Conservation (phyloP, 1,139 yeast genomes). For the Debaryomyces robertsiae region DNA sequence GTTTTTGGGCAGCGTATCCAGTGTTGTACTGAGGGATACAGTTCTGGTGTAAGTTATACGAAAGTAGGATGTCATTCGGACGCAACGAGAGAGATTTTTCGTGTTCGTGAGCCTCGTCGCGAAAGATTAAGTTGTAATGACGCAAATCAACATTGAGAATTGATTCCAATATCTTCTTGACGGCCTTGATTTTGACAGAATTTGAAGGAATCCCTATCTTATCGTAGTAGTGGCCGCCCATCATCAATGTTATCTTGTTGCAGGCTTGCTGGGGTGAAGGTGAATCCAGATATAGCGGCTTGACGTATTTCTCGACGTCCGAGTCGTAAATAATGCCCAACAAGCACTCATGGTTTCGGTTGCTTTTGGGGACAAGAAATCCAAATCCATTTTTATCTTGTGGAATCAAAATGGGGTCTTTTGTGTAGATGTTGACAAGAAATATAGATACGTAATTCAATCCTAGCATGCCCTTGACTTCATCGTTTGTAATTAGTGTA, state of each 20-base stretch:
- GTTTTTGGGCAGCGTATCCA: constrained; percentile 60
- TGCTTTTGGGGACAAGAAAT: constrained; percentile 69
- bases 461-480: constrained; percentile 24
- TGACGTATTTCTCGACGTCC: constrained; percentile 61
- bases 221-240: constrained; percentile 73
- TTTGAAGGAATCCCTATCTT: constrained; percentile 45
- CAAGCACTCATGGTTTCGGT: constrained; percentile 58
- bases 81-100: constrained; percentile 26
- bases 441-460: constrained; percentile 57
- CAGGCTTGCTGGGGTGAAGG: constrained; percentile 28
- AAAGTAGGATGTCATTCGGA: constrained; percentile 36
- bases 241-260: constrained; percentile 82
- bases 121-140: constrained; percentile 30
- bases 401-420: constrained; percentile 39
- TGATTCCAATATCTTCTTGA: constrained; percentile 48
- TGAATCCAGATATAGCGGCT: constrained; percentile 15
- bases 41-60: constrained; percentile 40
- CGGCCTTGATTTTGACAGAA: constrained; percentile 44
- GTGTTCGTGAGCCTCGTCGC: constrained; percentile 29
- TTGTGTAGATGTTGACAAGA: constrained; percentile 58
- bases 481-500: constrained; percentile 18
- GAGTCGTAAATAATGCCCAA: constrained; percentile 93
- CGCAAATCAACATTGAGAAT: constrained; percentile 52
- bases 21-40: constrained; percentile 85
- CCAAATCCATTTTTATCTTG: constrained; percentile 73